Evolutionary conservation across 176 grass and related monocot genomes (phyloP), one percentile per base, ranked within the genome.

Genomic region (Cenchrus purpureus): DNA sequence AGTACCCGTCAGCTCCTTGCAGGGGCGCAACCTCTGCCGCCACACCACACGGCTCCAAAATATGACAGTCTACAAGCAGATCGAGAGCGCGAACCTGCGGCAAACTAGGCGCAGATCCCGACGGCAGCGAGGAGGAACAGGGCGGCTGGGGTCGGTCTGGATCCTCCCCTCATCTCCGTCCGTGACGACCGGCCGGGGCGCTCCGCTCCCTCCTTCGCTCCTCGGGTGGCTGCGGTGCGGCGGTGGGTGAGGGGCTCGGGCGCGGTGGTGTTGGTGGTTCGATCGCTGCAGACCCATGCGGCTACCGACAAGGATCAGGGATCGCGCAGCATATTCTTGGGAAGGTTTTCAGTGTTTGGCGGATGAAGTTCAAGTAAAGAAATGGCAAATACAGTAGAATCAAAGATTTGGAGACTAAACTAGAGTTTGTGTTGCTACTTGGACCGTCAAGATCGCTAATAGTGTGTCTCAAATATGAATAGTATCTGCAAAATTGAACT

Each of bases 91-190:
- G 54, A 67, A 91, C 89, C 89, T 85, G 89, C 54, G 22, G 71
- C 56, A 63, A 91, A 77, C 71, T 88, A 81, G 50, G 43, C 62
- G 75, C 71, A 85, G 92, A 79, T 86, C 62, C 73, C 84, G 78
- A 79, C 50, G 76, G 89, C 74, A 15, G 28, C 69, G 7, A 91
- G 79, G 82, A 91, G 12, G 55, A 89, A 61, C 51, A 73, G 15
- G 1, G 63, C 74, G 59, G 74, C 74, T 60, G 79, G 65, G 75
- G 69, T 28, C 51, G 82, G 82, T 65, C 58, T 73, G 72, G 84
- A 87, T 86, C 89, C 58, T 69, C 53, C 60, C 56, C 71, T 93
- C 89, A 92, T 91, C 88, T 83, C 91, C 81, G 15, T 60, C 52
- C 84, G 50, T 7, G 8, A 76, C 46, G 67, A 52, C 10, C 58